Evolutionary conservation across 1,139 yeast species (phyloP), one percentile per base, ranked within the genome.

Genomic region (Sugiyamaella castrensis): DNA sequence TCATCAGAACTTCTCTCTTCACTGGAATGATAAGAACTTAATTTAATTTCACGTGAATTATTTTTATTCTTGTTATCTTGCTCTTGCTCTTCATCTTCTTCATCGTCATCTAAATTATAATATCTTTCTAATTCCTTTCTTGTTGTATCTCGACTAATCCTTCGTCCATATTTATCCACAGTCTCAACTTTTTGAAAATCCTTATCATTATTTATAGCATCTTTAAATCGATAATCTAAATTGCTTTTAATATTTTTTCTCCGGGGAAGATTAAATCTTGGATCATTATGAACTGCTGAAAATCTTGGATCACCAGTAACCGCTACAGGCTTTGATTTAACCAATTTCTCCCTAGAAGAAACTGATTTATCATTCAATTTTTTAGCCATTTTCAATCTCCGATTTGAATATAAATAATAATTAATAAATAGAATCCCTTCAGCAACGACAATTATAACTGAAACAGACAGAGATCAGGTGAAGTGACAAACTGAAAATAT

Each of bases 121-220:
- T 81, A 84, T 60, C 80, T 80, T 53, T 82, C 85, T 54, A 85
- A 76, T 57, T 81, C 84, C 46, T 71, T 68, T 43, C 64, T 60
- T n/a, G 71, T 56, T 41, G 66, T 69, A 29, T 69, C 69, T 7
- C 73, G 71, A 47, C 74, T 72, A 19, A 87, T 63, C 60, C 76
- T 82, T 63, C 97, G 77, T 36, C 98, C 98, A 65, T 88, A 91
- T 61, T 86, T 81, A 65, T 92, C 98, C 37, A 88, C 84, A 58
- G 79, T 80, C 8, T 84, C 78, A 52, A 74, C 77, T 40, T 76
- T 76, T 54, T 79, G 80, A 57, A 82, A 76, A 51, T 78, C 77
- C 55, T 77, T 77, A 62, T 89, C 97, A 41, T 77, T 76, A 16
- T 54, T 54, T 26, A 73, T 59, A 35, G 68, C 69, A 58, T 80